A percentile compares a stretch with the other conserved stretches of the same genome.
These are phyloP conservation scores for Hirschfeldia incana DNA, from an alignment of 345 rosid species.

Conservation along the genomic window DNA sequence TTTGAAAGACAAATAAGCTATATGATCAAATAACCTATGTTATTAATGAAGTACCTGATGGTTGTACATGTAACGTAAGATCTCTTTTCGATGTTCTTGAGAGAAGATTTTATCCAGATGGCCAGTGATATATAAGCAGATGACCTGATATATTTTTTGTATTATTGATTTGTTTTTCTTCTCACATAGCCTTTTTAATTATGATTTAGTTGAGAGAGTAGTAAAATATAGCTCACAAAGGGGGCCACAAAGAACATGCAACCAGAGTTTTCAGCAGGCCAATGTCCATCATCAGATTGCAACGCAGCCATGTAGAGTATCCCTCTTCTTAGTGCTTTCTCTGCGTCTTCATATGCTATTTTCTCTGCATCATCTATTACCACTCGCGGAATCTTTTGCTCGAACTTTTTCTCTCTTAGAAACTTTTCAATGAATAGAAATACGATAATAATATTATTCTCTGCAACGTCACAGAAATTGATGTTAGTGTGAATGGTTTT, in stretches of 20 bases:
- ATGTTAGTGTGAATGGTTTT: not conserved
- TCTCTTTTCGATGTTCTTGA: conserved; percentile 7
- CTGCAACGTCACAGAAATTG: not conserved
- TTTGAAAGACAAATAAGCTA: not conserved
- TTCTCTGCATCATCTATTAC: conserved; percentile 17
- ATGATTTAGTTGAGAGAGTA: not conserved
- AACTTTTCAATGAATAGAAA: not conserved
- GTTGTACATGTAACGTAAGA: conserved; percentile 21
- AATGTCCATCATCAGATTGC: conserved; percentile 39
- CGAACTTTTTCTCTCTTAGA: conserved; percentile 26
- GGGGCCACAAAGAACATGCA: conserved; percentile 55
- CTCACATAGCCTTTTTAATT: too few species aligned
- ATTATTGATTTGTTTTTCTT: too few species aligned
- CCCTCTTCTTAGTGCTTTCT: conserved; percentile 27
- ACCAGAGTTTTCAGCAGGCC: conserved; percentile 48
- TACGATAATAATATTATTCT: not conserved
- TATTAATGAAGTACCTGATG: conserved; percentile 19
- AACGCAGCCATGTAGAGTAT: conserved; percentile 29
- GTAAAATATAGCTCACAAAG: conserved; percentile 30
- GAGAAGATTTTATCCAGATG: conserved; percentile 10
- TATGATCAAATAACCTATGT: not conserved
- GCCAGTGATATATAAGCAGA: conserved; percentile 26
- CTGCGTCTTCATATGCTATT: conserved; percentile 7
- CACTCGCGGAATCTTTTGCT: conserved; percentile 29
- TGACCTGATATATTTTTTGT: not conserved